phyloP scores from a whole-genome alignment of 805 yeast species.

The Ogataea ramenticola region DNA sequence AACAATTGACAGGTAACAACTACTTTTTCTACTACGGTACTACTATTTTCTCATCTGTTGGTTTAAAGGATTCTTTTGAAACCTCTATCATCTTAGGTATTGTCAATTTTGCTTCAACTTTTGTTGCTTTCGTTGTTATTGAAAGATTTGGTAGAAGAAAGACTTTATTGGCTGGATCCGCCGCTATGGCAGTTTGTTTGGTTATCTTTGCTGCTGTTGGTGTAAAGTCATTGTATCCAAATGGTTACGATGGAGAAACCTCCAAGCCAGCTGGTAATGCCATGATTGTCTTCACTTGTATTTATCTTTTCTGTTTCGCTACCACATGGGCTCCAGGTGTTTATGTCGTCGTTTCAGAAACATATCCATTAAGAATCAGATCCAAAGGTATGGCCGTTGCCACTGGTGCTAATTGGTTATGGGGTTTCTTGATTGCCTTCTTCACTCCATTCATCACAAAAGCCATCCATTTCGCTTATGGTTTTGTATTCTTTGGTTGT shows the following conservation, averaged over 20 bases:
- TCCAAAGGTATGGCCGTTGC: constrained; percentile 62
- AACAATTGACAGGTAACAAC: constrained; percentile 69
- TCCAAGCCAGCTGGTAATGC: constrained; percentile 37
- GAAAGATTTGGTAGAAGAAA: constrained; percentile 62
- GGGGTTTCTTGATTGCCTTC: constrained; percentile 62
- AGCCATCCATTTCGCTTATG: constrained; percentile 44
- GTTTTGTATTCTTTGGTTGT: constrained; percentile 49
- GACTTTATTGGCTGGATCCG: constrained; percentile 53
- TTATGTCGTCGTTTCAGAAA: constrained; percentile 52
- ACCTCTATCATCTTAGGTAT: constrained; percentile 37
- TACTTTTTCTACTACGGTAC: constrained; percentile 68
- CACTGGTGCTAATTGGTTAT: constrained; percentile 69
- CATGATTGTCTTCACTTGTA: constrained; percentile 44
- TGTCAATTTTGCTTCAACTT: constrained; percentile 40
- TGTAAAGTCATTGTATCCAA: constrained; percentile 32
- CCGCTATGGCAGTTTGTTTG: constrained; percentile 55
- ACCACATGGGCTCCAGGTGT: constrained; percentile 71
- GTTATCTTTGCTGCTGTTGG: constrained; percentile 47
- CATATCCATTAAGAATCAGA: constrained; percentile 62
- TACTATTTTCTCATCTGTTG: constrained; percentile 46
- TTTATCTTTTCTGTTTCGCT: constrained; percentile 67
- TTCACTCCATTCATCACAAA: constrained; percentile 51
- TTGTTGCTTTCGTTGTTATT: constrained; percentile 44
- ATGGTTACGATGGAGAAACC: constrained; percentile 31
- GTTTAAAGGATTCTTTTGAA: constrained; percentile 39